A percentile compares a stretch with the other conserved stretches of the same genome.
Evolutionary conservation across 371 early-diverging fungal genomes (phyloP).

Genomic region (Gilbertella persicaria): DNA sequence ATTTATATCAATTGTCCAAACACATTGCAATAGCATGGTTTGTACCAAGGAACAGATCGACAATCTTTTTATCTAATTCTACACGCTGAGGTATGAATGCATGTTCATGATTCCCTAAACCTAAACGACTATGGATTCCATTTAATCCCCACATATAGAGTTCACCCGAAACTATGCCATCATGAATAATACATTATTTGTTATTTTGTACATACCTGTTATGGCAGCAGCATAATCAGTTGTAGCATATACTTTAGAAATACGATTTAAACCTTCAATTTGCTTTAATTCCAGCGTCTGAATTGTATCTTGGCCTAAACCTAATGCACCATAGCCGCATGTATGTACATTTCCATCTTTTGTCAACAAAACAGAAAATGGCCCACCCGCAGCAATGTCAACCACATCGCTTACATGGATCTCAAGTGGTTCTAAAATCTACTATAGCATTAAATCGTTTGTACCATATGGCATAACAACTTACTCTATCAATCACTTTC

Average conservation of each 20-base stretch:
- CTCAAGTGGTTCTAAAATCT: conserved; percentile 65
- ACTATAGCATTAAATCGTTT: background rate
- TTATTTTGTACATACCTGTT: conserved; percentile 33
- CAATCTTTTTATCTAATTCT: conserved; percentile 32
- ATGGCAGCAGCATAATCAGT: conserved; percentile 66
- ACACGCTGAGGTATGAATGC: conserved; percentile 50
- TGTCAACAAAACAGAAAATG: conserved; percentile 67
- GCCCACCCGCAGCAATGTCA: conserved; percentile 75
- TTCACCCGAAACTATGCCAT: conserved; percentile 36
- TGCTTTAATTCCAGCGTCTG: conserved; percentile 50
- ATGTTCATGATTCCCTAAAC: conserved; percentile 49
- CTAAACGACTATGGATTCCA: conserved; percentile 55
- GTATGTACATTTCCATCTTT: conserved; percentile 62
- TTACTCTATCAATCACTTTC: conserved; percentile 69
- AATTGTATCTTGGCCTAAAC: conserved; percentile 51
- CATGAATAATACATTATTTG: background rate
- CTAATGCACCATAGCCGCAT: conserved; percentile 78
- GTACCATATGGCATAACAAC: background rate
- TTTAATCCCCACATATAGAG: conserved; percentile 65
- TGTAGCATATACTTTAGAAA: conserved; percentile 51
- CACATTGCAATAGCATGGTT: conserved; percentile 51
- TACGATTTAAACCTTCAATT: conserved; percentile 32
- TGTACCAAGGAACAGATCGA: conserved; percentile 53
- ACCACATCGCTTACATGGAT: conserved; percentile 39
- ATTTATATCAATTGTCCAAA: background rate